Percentiles rank a stretch among this genome's conserved stretches.
phyloP scores from a whole-genome alignment of 1,139 yeast genomes.

The Suhomyces coccinellae region DNA sequence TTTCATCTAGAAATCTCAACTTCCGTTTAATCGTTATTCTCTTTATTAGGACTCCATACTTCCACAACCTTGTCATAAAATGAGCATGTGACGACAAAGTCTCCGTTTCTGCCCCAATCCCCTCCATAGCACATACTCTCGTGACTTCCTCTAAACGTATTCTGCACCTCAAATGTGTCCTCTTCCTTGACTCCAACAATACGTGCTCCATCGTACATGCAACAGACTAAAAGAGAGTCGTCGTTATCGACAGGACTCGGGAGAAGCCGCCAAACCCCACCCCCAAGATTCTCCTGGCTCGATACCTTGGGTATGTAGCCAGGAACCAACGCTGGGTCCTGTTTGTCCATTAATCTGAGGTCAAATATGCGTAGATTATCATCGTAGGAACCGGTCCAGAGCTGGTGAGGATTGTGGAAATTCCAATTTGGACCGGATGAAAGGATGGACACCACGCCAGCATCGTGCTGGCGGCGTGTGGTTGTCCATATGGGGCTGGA shows the following conservation, averaged over 20 bases:
- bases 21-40: conserved; percentile 4
- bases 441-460: conserved; percentile 84
- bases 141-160: conserved; percentile 68
- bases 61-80: conserved; percentile 86
- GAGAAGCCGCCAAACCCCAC: conserved; percentile 92
- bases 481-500: conserved; percentile 51
- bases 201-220: conserved; percentile 96
- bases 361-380: conserved; percentile 73
- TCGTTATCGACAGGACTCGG: conserved; percentile 54
- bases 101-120: conserved; percentile 65
- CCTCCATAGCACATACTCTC: conserved; percentile 96
- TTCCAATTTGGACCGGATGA: conserved; percentile 46
- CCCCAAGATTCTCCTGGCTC: conserved; percentile 61
- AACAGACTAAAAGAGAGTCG: conserved; percentile 66
- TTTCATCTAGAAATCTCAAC: neutral
- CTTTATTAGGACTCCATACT: conserved; percentile 47
- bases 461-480: conserved; percentile 64
- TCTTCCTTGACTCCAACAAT: conserved; percentile 42
- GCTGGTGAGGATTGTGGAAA: conserved; percentile 43
- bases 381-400: conserved; percentile 94
- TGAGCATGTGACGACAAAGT: conserved; percentile 71
- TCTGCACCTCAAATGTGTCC: conserved; percentile 41
- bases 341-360: conserved; percentile 53
- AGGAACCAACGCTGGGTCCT: conserved; percentile 38
- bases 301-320: conserved; percentile 51